Base-by-base conservation (phyloP, 805 yeast species). In the Sugiyamaella mastotermitis region DNA sequence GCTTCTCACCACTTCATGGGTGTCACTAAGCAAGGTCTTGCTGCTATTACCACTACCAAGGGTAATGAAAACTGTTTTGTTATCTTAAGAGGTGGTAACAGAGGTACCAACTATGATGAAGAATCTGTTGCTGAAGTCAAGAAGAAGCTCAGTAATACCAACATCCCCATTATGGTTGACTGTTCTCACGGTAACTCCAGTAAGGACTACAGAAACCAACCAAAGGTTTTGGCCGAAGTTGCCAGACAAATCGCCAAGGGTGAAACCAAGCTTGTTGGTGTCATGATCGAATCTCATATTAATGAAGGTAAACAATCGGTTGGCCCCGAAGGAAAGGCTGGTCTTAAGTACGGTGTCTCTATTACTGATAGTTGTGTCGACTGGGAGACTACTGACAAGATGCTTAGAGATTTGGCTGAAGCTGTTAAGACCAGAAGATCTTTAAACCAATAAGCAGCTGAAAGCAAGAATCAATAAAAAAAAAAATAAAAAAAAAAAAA, bases 121-220 rank as follows among this genome's bases (percentile, higher is more conserved):
- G 74, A 67, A 41, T 74, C 83, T n/a, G 85, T 92, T 28, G 68
- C 72, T 29, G 80, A 71, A 27, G 92, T 94, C 47, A 81, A 86
- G 67, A 68, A 61, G 22, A 74, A 75, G 58, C 74, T 85, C 52
- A 14, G 8, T 10, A 22, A 17, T 18, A 61, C 66, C 24, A 64
- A 71, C 19, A 36, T 39, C 10, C 65, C 55, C 44, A 69, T 72
- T 40, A 92, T 92, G 98, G 83, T 92, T 46, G 98, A 92, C 67
- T 92, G 96, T 67, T 88, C 97, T 33, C 98, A 92, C 65, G 98
- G 96, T 55, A 92, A 92, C 72, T 87, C 97, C 26, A 78, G 73
- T 64, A 92, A 92, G 67, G 92, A 92, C 68, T 87, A 76, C 79
- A 76, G 78, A 60, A 92, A 92, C 69, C 98, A 92, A 69, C 97